Evolutionary conservation across 2,329 filamentous ascomycete genomes (phyloP), one percentile per base, ranked within the genome.

Genomic region (Phialophora expanda): DNA sequence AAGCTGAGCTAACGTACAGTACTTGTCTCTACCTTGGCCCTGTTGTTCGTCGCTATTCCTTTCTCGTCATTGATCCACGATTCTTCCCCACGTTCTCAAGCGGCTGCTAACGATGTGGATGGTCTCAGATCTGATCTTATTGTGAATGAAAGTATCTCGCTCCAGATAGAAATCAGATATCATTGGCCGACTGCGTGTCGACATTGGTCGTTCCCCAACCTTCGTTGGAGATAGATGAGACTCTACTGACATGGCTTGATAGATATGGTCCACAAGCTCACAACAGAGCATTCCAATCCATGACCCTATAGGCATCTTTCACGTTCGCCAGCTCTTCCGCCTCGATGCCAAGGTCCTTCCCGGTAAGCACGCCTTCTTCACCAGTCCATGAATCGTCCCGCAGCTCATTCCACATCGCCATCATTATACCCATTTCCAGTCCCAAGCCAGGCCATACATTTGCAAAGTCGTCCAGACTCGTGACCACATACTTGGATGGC

Each of bases 381-480:
- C 72, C 71, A 61, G 62, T 62, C 73, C 72, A 76, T n/a, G 71
- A 71, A 46, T 71, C 71, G 8, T 75, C 70, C 14, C 70, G 51
- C 24, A 70, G 60, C 28, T 72, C 58, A 24, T 74, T 72, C 71
- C 73, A 75, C 61, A 73, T 74, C 50, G 68, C 57, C 53, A 75
- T 64, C 67, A 73, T 73, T 2, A 64, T 48, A n/a, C 74, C 73
- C 69, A 78, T 70, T 54, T 75, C 67, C 26, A 69, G 62, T 3
- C 73, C 76, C 71, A 72, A 76, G 9, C 56, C 67, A 0, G 75
- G 74, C 73, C 74, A 79, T 41, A 79, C 44, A 4, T 28, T 59
- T 44, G 71, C 61, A 66, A 73, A 78, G 2, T 74, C 69, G n/a
- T 73, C 66, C 38, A 74, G 61, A 3, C 64, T 53, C 1, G 75